Conservation (phyloP, 2,329 filamentous ascomycete genomes). For the Exophiala xenobiotica region DNA sequence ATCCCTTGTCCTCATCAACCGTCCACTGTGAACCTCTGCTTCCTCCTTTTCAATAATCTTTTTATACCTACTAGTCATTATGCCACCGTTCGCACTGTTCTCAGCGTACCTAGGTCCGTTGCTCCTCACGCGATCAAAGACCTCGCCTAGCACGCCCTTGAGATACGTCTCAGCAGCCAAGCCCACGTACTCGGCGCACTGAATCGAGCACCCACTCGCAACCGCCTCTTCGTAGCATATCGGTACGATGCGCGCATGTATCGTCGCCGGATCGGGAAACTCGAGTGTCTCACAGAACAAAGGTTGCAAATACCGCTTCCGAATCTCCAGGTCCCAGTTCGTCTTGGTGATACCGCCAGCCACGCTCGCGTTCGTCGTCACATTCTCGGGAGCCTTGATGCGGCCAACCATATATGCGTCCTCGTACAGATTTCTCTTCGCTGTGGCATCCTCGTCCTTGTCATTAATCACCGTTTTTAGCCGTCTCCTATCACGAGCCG, state of each 20-base stretch:
- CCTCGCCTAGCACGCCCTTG: slow-evolving; percentile 58
- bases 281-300: slow-evolving; percentile 62
- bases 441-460: slow-evolving; percentile 27
- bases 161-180: slow-evolving; percentile 63
- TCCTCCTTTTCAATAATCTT: slow-evolving; percentile 75
- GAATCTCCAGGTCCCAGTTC: slow-evolving; percentile 65
- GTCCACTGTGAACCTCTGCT: slow-evolving; percentile 68
- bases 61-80: slow-evolving; percentile 77
- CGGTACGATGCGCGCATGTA: slow-evolving; percentile 60
- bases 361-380: slow-evolving; percentile 50
- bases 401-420: slow-evolving; percentile 47
- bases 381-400: slow-evolving; percentile 54
- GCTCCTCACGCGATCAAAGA: slow-evolving; percentile 55
- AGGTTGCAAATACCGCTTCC: slow-evolving; percentile 63
- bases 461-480: slow-evolving; percentile 45
- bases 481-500: slow-evolving; percentile 58
- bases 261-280: slow-evolving; percentile 59
- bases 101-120: slow-evolving; percentile 56
- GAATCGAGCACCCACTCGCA: slow-evolving; percentile 51
- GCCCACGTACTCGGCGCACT: slow-evolving; percentile 60
- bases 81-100: slow-evolving; percentile 65
- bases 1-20: slow-evolving; percentile 67
- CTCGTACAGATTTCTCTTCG: slow-evolving; percentile 36
- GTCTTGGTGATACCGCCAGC: slow-evolving; percentile 73
- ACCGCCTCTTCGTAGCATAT: slow-evolving; percentile 66